Percentiles rank a stretch among this genome's conserved stretches.
phyloP scores from a whole-genome alignment of 2,329 filamentous ascomycete genomes.

The Westerdykella ornata region DNA sequence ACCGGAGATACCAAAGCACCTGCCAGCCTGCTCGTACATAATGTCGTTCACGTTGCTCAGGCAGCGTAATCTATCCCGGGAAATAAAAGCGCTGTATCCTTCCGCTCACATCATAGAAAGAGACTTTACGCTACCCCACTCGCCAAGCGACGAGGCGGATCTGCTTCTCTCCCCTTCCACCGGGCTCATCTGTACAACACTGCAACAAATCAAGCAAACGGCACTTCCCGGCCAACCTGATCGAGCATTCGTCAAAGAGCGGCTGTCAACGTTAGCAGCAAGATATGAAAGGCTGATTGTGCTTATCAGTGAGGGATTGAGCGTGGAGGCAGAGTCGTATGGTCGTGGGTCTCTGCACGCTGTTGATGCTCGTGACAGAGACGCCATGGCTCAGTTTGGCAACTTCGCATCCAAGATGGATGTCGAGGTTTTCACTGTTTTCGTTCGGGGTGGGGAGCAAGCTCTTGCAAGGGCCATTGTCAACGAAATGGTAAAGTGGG shows the following conservation, averaged over 20 bases:
- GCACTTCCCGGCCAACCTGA: slow-evolving; percentile 55
- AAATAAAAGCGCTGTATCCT: slow-evolving; percentile 47
- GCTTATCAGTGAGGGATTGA: slow-evolving; percentile 51
- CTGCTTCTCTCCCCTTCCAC: slow-evolving; percentile 62
- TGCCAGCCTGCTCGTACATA: slow-evolving; percentile 41
- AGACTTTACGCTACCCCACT: slow-evolving; percentile 44
- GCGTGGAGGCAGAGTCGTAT: slow-evolving; percentile 18
- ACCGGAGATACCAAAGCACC: slow-evolving; percentile 14
- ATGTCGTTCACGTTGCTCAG: slow-evolving; percentile 46
- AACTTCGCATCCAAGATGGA: slow-evolving; percentile 42
- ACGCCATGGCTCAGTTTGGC: slow-evolving; percentile 46
- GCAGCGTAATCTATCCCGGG: slow-evolving; percentile 45
- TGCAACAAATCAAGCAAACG: slow-evolving; percentile 66
- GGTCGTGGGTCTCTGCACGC: slow-evolving; percentile 16
- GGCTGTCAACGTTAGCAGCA: slow-evolving; percentile 47
- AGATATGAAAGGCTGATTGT: slow-evolving; percentile 64
- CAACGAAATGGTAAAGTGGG: slow-evolving; percentile 31
- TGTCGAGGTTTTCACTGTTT: slow-evolving; percentile 33
- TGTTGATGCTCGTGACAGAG: slow-evolving; percentile 39
- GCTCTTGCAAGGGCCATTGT: slow-evolving; percentile 33
- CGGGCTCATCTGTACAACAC: slow-evolving; percentile 63
- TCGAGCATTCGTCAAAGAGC: slow-evolving; percentile 44
- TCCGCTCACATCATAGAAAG: slow-evolving; percentile 53
- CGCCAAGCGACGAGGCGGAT: slow-evolving; percentile 56
- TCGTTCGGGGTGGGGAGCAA: slow-evolving; percentile 40